Evolutionary conservation across 805 yeast species (phyloP), one percentile per base, ranked within the genome.

Genomic region (Candida sithepensis): DNA sequence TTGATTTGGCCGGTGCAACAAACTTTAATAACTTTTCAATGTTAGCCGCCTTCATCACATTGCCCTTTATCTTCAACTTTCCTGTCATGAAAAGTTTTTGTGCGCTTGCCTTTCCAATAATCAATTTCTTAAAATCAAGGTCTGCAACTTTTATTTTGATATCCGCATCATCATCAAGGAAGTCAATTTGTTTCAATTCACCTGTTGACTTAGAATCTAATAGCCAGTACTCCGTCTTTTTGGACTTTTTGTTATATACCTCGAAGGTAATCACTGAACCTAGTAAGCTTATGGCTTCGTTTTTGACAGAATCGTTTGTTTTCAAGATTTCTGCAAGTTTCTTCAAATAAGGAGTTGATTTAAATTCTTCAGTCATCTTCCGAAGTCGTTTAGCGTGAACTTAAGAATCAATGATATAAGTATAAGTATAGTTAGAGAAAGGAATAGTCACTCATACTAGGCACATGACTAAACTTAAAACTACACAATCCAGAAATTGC

Each of bases 31-130:
- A 79, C 42, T 76, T 70, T 68, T 85, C 92, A 50, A 86, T 79
- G 50, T 80, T 79, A 40, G 91, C 79, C 46, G 96, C 96, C 75
- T 88, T 88, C 91, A 85, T 85, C 71, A 88, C 84, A 72, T 89
- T 87, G 55, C 96, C 96, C 74, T 84, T 86, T 54, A 88, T 83
- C 76, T 87, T 88, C 67, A 88, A 78, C 68, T 84, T 85, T 38
- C 96, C 96, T 58, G 78, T 71, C 85, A 88, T 79, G 68, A 87
- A 88, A 61, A 88, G 77, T 71, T 82, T 84, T 69, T 88, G 96
- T 41, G 96, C 88, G 66, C 84, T 84, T 54, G 89, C 82, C 74
- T 87, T 85, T 52, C 95, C 95, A 51, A 73, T 70, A 45, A 85
- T 85, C 56, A 88, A 77, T 64, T 77, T 81, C 57, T 76, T 82